phyloP scores from a whole-genome alignment of 2,329 filamentous ascomycete genomes.

The Penicillium sp. region DNA sequence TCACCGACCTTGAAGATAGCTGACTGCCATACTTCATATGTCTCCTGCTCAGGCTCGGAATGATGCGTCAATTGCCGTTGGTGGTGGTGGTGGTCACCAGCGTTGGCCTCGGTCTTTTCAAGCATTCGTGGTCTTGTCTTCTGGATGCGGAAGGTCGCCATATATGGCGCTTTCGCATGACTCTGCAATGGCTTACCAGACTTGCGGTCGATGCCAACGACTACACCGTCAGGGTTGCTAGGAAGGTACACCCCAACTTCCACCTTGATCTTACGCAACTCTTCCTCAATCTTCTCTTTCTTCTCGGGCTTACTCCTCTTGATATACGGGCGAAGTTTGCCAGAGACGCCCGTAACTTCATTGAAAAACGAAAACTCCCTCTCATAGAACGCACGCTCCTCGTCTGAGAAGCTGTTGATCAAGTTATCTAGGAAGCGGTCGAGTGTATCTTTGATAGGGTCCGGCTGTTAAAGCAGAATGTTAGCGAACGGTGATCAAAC shows the following conservation, averaged over 20 bases:
- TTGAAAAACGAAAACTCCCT: conserved; percentile 97
- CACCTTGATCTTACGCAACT: conserved; percentile 91
- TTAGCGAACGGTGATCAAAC: conserved; percentile 6
- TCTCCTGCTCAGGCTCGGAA: conserved; percentile 39
- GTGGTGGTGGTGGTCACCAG: conserved; percentile 22
- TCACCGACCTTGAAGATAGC: conserved; percentile 99
- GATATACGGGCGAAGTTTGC: conserved; percentile 87
- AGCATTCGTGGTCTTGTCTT: conserved; percentile 51
- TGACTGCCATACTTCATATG: conserved; percentile 94
- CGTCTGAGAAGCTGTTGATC: conserved; percentile 67
- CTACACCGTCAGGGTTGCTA: conserved; percentile 90
- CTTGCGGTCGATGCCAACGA: conserved; percentile 95
- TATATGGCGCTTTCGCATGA: conserved; percentile 95
- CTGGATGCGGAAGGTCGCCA: conserved; percentile 96
- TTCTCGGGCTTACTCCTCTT: conserved; percentile 90
- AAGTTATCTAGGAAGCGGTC: conserved; percentile 82
- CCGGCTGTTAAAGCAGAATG: conserved; percentile 49
- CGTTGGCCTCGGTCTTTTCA: conserved; percentile 21
- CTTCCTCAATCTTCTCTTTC: conserved; percentile 98
- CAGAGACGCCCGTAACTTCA: conserved; percentile 89
- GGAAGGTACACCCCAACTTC: conserved; percentile 95
- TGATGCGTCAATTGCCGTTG: conserved; percentile 19
- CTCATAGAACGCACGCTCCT: conserved; percentile 80
- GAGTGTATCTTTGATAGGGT: conserved; percentile 83
- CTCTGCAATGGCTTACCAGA: conserved; percentile 95